Base-by-base conservation (phyloP, 73 alveolate species). In the Tetrahymena borealis region DNA sequence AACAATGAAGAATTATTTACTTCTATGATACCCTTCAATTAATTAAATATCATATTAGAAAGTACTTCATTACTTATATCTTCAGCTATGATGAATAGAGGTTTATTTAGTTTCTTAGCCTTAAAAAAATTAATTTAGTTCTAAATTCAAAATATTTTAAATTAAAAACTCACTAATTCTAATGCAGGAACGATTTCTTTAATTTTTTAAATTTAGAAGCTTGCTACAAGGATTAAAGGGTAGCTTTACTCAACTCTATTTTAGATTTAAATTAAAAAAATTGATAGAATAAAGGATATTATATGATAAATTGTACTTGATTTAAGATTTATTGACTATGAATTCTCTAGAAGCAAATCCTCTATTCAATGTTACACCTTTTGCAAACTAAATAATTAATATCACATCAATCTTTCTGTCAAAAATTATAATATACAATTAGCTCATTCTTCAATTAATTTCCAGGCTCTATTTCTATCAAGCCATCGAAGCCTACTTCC, bases 41-140 rank as follows among this genome's bases (percentile, higher is more conserved):
- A 95, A 91, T 97, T 97, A 78, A 91, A 96, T 20, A 97, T 60
- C 93, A 97, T 90, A 79, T 94, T 93, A 0, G 98, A 94, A 39
- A 96, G 41, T 11, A 96, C 97, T 32, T 96, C 99, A n/a, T 94
- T 92, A 91, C 97, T 90, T 20, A 97, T 43, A 91, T 97, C 99
- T 37, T 94, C 97, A 8, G 98, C 97, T 24, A 97, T 95, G 1
- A 97, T 90, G 9, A 97, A 79, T 28, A 97, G 91, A 1, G 98
- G 97, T 32, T 95, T 91, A 40, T 96, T 96, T 20, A 94, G 78
- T 40, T 85, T 38, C 91, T 94, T 94, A 1, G 95, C 95, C 85
- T 60, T 60, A 18, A 1, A 1, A 18, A 60, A 20, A n/a, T 1
- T 60, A 41, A 41, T 60, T 1, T 7, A 15, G 13, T 60, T 9